phyloP scores from a whole-genome alignment of 1,139 yeast species.

The Zygotorulaspora mrakii region DNA sequence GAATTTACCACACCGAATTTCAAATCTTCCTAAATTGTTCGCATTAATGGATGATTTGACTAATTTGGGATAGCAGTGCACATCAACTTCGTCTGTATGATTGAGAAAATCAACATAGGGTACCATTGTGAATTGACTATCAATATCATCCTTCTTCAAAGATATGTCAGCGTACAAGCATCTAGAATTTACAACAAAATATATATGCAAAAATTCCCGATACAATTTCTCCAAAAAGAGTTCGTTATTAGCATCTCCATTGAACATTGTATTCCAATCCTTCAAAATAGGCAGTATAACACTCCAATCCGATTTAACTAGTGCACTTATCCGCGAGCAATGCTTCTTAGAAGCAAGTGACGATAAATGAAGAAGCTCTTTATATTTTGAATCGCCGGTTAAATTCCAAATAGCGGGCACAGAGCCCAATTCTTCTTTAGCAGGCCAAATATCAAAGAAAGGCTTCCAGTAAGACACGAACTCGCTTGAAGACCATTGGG shows the following conservation, averaged over 20 bases:
- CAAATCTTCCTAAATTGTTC: slow-evolving; percentile 25
- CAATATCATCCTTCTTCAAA: slow-evolving; percentile 39
- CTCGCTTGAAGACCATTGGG: slow-evolving; percentile 34
- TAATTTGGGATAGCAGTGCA: slow-evolving; percentile 29
- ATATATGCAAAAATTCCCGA: slow-evolving; percentile 55
- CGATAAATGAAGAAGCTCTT: slow-evolving; percentile 16
- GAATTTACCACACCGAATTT: slow-evolving; percentile 25
- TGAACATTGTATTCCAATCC: slow-evolving; percentile 23
- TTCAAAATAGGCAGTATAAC: slow-evolving; percentile 19
- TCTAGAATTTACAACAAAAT: slow-evolving; percentile 89
- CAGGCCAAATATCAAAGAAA: slow-evolving; percentile 57
- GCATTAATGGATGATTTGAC: slow-evolving; percentile 16
- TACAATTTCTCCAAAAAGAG: slow-evolving; percentile 30
- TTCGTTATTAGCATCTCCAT: neutral
- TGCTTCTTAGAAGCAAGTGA: slow-evolving; percentile 33
- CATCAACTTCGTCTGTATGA: slow-evolving; percentile 51
- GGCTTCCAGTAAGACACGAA: slow-evolving; percentile 59
- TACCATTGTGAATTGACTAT: slow-evolving; percentile 80
- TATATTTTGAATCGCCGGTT: slow-evolving; percentile 10
- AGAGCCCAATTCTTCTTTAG: slow-evolving; percentile 43
- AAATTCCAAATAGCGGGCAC: slow-evolving; percentile 52
- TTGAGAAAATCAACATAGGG: slow-evolving; percentile 88
- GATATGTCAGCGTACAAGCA: slow-evolving; percentile 77
- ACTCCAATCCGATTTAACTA: slow-evolving; percentile 29
- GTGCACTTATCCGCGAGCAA: slow-evolving; percentile 18